Base-by-base conservation (phyloP, 2,329 filamentous ascomycete genomes). In the Malbranchea zuffiana region DNA sequence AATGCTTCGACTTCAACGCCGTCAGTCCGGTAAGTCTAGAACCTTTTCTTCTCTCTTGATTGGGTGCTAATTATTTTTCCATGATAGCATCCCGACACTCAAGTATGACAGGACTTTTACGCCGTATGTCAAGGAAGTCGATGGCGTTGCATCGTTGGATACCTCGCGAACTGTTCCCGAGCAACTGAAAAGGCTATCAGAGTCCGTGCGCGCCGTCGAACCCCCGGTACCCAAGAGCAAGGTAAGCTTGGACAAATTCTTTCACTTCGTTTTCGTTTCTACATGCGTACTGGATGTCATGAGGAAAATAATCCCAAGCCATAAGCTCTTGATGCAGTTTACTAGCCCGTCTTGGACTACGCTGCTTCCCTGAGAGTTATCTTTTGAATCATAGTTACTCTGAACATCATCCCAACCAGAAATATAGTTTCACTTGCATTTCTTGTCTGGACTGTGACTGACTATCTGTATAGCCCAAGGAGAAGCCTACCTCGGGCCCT, bases 271-370 rank as follows among this genome's bases (percentile, higher is more conserved):
- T 13, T 8, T 26, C 32, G 20, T 43, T 37, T 41, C 43, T 23
- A 43, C 12, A 25, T 32, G 32, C 41, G 52, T 20, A 37, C 20
- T 16, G 16, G 26, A 52, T 61, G 63, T 63, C 59, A 75, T 84
- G 82, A 88, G 75, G 82, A 87, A 82, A 80, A 70, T 68, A 71
- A 68, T 76, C 74, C 77, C 74, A 78, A 73, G 61, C 62, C 60
- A 59, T 63, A 54, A 44, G 58, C 58, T 49, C 73, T 81, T 80
- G 81, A 86, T 71, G 80, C 76, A 73, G 77, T 76, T 66, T 56
- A 56, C 62, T 69, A 71, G 71, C 71, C 74, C 82, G 82, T 88
- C 70, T 81, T 90, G 82, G 81, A 72, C 66, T 72, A 72, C 68
- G 68, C 73, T 68, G 75, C 79, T 73, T 72, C 76, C 68, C 71